phyloP scores from a whole-genome alignment of 345 rosid genomes.

The Sonneratia caseolaris region DNA sequence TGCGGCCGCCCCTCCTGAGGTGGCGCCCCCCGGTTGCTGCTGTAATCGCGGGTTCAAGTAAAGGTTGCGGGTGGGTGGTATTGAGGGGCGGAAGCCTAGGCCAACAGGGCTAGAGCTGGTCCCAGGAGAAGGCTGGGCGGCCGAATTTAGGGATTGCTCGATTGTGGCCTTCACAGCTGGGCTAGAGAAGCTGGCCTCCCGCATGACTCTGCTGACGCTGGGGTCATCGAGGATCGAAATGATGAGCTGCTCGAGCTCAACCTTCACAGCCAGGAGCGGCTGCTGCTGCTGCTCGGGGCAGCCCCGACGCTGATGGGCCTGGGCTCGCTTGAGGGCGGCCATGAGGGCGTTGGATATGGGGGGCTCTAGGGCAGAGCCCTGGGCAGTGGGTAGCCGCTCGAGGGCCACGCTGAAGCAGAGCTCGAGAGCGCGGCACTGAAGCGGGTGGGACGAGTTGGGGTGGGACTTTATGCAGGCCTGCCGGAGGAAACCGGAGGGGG shows the following conservation, averaged over 20 bases:
- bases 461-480: slow-evolving; percentile 91
- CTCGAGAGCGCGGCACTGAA: slow-evolving; percentile 90
- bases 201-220: slow-evolving; percentile 93
- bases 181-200: slow-evolving; percentile 95
- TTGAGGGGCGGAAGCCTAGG: slow-evolving; percentile 53
- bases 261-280: slow-evolving; percentile 90
- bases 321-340: slow-evolving; percentile 97
- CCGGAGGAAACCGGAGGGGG: slow-evolving; percentile 70
- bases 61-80: slow-evolving; percentile 26
- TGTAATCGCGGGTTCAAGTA: slow-evolving; percentile 80
- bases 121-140: slow-evolving; percentile 18
- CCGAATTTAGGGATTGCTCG: slow-evolving; percentile 61
- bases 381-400: slow-evolving; percentile 69
- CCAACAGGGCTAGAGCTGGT: slow-evolving; percentile 35
- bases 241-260: slow-evolving; percentile 92
- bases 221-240: slow-evolving; percentile 98
- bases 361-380: slow-evolving; percentile 47
- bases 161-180: slow-evolving; percentile 91
- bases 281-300: slow-evolving; percentile 99
- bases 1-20: slow-evolving; percentile 37
- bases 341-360: slow-evolving; percentile 91
- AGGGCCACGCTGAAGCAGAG: slow-evolving; percentile 91
- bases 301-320: slow-evolving; percentile 98
- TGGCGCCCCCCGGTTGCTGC: slow-evolving; percentile 13
- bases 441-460: slow-evolving; percentile 87